These are phyloP conservation scores for Gymnopilus junonius DNA, from an alignment of 768 basidiomycete species.

Conservation along the genomic window DNA sequence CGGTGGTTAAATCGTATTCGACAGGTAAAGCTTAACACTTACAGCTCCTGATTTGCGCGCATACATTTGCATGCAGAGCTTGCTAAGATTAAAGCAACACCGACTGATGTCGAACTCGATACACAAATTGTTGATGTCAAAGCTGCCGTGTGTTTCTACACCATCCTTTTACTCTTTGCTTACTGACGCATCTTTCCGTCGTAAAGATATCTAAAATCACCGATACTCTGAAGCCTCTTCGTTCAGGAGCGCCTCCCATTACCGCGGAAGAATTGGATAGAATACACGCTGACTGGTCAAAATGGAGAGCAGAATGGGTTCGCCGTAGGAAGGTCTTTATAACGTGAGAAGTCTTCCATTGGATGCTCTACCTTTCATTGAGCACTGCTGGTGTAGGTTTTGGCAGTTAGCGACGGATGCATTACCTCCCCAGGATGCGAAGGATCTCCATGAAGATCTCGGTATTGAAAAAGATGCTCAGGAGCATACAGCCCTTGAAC, in stretches of 20 bases:
- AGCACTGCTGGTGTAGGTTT: slow-evolving; percentile 54
- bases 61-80: slow-evolving; percentile 54
- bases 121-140: slow-evolving; percentile 53
- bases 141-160: slow-evolving; percentile 48
- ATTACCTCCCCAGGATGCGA: slow-evolving; percentile 66
- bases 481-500: slow-evolving; percentile 72
- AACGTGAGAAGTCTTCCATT: slow-evolving; percentile 41
- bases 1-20: slow-evolving; percentile 53
- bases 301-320: slow-evolving; percentile 85
- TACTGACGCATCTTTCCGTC: slow-evolving; percentile 10
- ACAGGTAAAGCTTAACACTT: slow-evolving; percentile 39
- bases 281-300: slow-evolving; percentile 75
- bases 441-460: slow-evolving; percentile 73
- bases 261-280: slow-evolving; percentile 71
- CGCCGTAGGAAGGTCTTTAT: slow-evolving; percentile 76
- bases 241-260: slow-evolving; percentile 67
- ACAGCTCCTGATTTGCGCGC: slow-evolving; percentile 9
- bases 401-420: slow-evolving; percentile 75
- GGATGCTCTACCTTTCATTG: not conserved
- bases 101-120: slow-evolving; percentile 72
- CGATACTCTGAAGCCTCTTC: slow-evolving; percentile 63
- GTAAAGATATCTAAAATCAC: slow-evolving; percentile 52
- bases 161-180: slow-evolving; percentile 8
- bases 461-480: slow-evolving; percentile 79
- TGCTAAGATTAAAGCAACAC: slow-evolving; percentile 59